Conservation (phyloP, 352 stramenopile species). For the Lagenidium sp. region DNA sequence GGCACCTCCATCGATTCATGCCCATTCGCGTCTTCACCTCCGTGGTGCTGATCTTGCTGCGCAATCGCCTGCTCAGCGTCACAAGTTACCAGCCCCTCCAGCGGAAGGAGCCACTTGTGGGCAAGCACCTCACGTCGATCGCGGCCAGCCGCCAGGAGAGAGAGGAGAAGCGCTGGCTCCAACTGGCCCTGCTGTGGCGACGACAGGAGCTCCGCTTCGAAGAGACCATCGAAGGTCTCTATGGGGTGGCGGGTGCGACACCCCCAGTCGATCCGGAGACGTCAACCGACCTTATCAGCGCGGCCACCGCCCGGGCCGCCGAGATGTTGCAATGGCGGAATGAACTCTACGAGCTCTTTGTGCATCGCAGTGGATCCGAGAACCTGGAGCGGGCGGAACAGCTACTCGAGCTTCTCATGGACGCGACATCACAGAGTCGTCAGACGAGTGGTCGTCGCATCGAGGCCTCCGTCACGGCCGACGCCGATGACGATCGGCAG, state of each 20-base stretch:
- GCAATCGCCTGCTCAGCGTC: conserved; percentile 47
- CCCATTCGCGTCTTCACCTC: conserved; percentile 54
- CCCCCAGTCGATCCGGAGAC: not conserved
- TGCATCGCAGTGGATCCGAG: conserved; percentile 15
- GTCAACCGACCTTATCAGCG: not conserved
- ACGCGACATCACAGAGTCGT: too few species aligned
- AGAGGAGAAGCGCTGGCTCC: conserved; percentile 35
- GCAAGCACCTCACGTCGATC: not conserved
- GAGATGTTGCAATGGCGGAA: conserved; percentile 39
- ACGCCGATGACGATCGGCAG: too few species aligned
- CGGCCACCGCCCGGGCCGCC: conserved; percentile 10
- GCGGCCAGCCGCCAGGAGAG: conserved; percentile 18
- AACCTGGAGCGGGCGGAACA: conserved; percentile 19
- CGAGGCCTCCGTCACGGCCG: too few species aligned
- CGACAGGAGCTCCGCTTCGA: conserved; percentile 42
- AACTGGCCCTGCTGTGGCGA: conserved; percentile 47
- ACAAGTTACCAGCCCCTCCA: conserved; percentile 34
- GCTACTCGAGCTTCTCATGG: conserved; percentile 5
- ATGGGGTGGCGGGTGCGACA: conserved; percentile 6
- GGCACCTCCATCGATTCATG: conserved; percentile 38
- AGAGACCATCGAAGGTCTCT: conserved; percentile 32
- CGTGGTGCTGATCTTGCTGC: conserved; percentile 46
- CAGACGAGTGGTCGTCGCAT: too few species aligned
- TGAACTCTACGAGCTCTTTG: conserved; percentile 45
- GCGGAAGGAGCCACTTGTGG: not conserved